Base-by-base conservation (phyloP, 2,329 filamentous ascomycete species). In the Endocalyx cinctus region DNA sequence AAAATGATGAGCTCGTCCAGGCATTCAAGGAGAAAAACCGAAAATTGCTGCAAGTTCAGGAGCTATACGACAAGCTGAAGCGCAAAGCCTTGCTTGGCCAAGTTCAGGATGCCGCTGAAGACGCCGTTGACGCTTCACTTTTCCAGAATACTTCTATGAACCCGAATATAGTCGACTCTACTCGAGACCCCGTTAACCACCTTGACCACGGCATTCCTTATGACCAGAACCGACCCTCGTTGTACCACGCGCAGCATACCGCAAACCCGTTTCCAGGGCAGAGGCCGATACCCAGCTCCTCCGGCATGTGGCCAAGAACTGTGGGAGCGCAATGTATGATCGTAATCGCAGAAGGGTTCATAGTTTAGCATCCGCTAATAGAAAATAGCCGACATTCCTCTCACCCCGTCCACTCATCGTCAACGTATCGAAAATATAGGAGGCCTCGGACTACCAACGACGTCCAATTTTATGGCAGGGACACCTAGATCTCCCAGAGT, bases 21-120 rank as follows among this genome's bases (percentile, higher is more conserved):
- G 70, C 77, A 4, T 81, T 79, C 47, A 74, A 74, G 35, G 82
- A 88, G 15, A 92, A 90, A 55, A 78, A 66, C 45, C 79, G 74
- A 29, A 83, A 80, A 37, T 70, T 85, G 4, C 60, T 79, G 5
- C 81, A 87, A 39, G 74, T 78, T 3, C 84, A 87, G 47, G 74
- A 79, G 41, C 60, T 79, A 3, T 80, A 80, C 41, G 73, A 79
- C 47, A 79, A 71, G 40, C 57, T 78, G 29, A 80, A 78, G 48
- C 62, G 70, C 28, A 71, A 67, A 37, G 68, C 67, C 2, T 67
- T 79, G 48, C 55, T 76, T 26, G 66, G 65, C 8, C 69, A 78
- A 13, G 68, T 79, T 18, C 69, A 74, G 42, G 63, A 66, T 40
- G 72, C 73, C 12, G 74, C 74, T 5, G 66, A 67, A 13, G 65